Evolutionary conservation across 331 rosid species (phyloP), one percentile per base, ranked within the genome.

Genomic region (Stylosanthes scabra): DNA sequence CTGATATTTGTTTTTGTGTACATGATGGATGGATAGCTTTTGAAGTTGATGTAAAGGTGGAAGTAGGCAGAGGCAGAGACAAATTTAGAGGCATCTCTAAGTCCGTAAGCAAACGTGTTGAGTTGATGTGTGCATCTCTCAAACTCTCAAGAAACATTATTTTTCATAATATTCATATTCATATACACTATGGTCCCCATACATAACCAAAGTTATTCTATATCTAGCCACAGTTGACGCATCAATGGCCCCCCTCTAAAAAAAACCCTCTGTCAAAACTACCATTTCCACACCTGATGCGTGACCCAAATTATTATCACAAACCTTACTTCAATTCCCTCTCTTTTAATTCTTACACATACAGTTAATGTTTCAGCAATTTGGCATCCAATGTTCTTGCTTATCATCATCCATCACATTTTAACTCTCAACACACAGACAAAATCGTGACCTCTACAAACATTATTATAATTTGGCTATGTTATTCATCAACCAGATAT

Each of bases 241-340:
- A 72, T 75, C 71, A 57, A 63, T 83, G 86, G 80, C 84, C 81
- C 83, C 81, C 86, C 90, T 20, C 25, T 20, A 20, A 20, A 20
- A 20, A 77, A 49, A 75, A 39, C 12, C 77, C 65, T 70, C 45
- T 85, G 96, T 85, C 89, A 69, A 76, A 69, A 76, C 45, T 72
- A 69, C 86, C 82, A 72, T 81, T 75, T 82, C 87, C 97, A 85
- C 86, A 83, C 80, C 94, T 80, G 71, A 64, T 80, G 84, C 92
- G 92, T 91, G 97, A 88, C 63, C 67, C 70, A 63, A 77, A 82
- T 86, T 83, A 86, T 85, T 86, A 88, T 68, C 60, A 68, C 44
- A 70, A 78, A 9, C 31, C 25, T 20, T 20, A 20, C 25, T 20
- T 20, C 25, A 20, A 20, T 20, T 20, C 25, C 77, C 78, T 57